Base-by-base conservation (phyloP, 1,139 yeast species). In the Suhomyces atakaporum region DNA sequence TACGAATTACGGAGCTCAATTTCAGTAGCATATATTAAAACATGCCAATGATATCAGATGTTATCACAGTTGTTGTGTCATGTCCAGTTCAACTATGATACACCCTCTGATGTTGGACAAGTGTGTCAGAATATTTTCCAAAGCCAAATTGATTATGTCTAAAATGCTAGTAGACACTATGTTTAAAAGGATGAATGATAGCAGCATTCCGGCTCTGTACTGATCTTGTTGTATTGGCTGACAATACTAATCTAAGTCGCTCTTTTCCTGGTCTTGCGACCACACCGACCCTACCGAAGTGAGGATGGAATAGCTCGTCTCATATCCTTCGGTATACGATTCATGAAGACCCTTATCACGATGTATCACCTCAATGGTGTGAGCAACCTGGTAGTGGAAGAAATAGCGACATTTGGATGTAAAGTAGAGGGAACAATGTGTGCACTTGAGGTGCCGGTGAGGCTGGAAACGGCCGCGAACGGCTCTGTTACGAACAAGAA, bases 381-480 rank as follows among this genome's bases (percentile, higher is more conserved):
- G 39, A 12, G 26, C n/a, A 4, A 33, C 23, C 7, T 36, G 36
- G 12, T 28, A 25, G 28, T 37, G 40, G n/a, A 37, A 13, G n/a
- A 23, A 33, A 14, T 23, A 16, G 11, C 40, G 28, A 5, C 22
- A 29, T 11, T 21, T 25, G 25, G 33, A 28, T 16, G 37, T 29
- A 15, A 34, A 34, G n/a, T 13, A 9, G 4, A n/a, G 20, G 4
- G 24, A 15, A 25, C 37, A 34, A 10, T 12, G 24, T 7, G 6
- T 9, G 24, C 36, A 33, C 6, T n/a, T 5, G 9, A 24, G 5
- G 7, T 10, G 24, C 11, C 11, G n/a, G n/a, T n/a, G n/a, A n/a
- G n/a, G n/a, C n/a, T n/a, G n/a, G n/a, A n/a, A n/a, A n/a, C n/a
- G n/a, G n/a, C n/a, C n/a, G n/a, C n/a, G n/a, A n/a, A n/a, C 8